Evolutionary conservation across 78 protist species (phyloP).

Genomic region (Chrysochromulina tobinii): DNA sequence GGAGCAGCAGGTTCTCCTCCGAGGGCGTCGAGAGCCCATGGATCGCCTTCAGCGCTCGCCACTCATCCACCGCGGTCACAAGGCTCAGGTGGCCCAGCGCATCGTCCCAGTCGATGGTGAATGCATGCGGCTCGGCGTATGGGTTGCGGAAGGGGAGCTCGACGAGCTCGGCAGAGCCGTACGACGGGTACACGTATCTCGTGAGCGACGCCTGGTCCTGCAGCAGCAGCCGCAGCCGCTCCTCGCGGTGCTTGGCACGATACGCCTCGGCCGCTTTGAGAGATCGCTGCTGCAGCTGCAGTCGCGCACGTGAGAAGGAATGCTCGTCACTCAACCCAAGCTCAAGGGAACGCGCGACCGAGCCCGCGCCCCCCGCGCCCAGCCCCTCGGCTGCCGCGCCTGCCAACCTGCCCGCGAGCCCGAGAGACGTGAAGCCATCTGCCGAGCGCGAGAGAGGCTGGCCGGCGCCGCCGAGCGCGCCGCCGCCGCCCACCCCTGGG

Average conservation of each 20-base stretch:
- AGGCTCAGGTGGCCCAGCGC: background rate
- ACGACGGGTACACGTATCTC: background rate
- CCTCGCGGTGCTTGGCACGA: background rate
- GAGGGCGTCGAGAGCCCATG: background rate
- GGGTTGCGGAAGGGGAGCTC: slow-evolving; percentile 25
- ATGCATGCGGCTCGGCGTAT: background rate
- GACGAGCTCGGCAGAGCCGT: background rate
- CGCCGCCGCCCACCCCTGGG: background rate
- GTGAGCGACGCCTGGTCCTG: background rate
- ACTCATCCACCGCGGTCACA: background rate
- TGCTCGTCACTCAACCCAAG: background rate
- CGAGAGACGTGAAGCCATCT: no score
- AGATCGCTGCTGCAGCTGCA: background rate
- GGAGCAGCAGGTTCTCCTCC: background rate
- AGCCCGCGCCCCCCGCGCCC: background rate
- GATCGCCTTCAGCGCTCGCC: background rate
- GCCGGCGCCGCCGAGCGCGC: background rate
- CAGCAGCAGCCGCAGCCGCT: background rate
- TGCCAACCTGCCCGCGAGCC: no score
- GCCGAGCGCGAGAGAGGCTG: no score
- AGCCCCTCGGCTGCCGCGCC: no score
- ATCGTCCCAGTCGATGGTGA: background rate
- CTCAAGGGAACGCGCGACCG: background rate
- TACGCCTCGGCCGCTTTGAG: background rate
- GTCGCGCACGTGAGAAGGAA: background rate